Base-by-base conservation (phyloP, 2,329 filamentous ascomycete genomes). In the Paecilomyces sp. region DNA sequence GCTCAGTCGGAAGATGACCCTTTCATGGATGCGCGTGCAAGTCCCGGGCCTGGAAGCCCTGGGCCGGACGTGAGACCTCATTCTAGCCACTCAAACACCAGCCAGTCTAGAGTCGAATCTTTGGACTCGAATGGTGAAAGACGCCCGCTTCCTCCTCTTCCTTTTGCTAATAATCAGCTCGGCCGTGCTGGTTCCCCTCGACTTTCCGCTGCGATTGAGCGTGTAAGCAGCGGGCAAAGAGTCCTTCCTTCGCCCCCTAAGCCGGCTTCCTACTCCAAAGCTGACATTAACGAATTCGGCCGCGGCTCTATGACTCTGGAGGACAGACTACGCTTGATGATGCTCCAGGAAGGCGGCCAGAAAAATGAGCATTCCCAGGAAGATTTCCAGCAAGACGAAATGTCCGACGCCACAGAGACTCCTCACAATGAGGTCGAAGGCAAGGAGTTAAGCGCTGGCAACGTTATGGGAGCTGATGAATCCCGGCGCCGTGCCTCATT, bases 291-390 rank as follows among this genome's bases (percentile, higher is more conserved):
- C 59, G 89, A 84, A 66, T 88, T 94, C 70, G 86, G 86, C 57
- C 87, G 87, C 63, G 83, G 83, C 59, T 89, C 86, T 62, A 91
- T 96, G 86, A 85, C 91, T 0, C 80, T 96, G 2, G 91, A 96
- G 70, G 92, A 97, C 71, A 84, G 92, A 54, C 80, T 97, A 57
- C 88, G 88, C 69, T 82, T 96, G 55, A 94, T 97, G 90, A 92
- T 93, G 87, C 83, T 92, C 54, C 51, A 28, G 8, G 51, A 53
- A 53, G 28, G 28, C 4, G 62, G 56, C 24, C n/a, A 54, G 1
- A 60, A 64, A 7, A 60, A 57, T 54, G 60, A 60, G 24, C 41
- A 22, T 4, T 18, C 41, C 7, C 4, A 47, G 18, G 41, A 47
- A 47, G 41, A 47, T 47, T 47, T n/a, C 41, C 41, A 47, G 41